phyloP scores from a whole-genome alignment of 2,329 filamentous ascomycete species.

The Cladosporium oxysporum region DNA sequence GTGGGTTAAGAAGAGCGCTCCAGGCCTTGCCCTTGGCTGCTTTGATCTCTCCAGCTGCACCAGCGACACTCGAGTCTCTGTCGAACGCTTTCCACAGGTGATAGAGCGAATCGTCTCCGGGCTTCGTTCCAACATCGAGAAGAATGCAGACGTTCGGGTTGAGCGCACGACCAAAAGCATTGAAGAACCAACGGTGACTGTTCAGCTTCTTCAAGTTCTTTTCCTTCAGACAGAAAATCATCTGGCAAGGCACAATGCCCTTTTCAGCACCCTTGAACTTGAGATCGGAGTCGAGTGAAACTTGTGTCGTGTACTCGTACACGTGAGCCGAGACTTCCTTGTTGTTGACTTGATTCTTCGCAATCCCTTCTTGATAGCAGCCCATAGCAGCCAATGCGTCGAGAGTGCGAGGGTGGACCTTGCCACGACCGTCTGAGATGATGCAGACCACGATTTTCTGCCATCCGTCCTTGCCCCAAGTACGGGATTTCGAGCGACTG shows the following conservation, averaged over 20 bases:
- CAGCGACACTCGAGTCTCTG: conserved; percentile 94
- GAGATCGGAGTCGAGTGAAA: conserved; percentile 89
- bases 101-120: conserved; percentile 86
- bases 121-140: conserved; percentile 92
- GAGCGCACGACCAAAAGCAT: conserved; percentile 88
- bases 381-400: conserved; percentile 96
- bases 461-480: conserved; percentile 97
- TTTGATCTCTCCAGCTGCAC: conserved; percentile 96
- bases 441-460: conserved; percentile 99
- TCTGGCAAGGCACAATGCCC: conserved; percentile 95
- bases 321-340: conserved; percentile 94
- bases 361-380: conserved; percentile 96
- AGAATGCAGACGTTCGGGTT: conserved; percentile 97
- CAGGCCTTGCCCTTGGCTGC: conserved; percentile 90
- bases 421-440: conserved; percentile 89
- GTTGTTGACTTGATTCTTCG: conserved; percentile 97
- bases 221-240: conserved; percentile 98
- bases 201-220: conserved; percentile 98
- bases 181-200: conserved; percentile 99
- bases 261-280: conserved; percentile 99
- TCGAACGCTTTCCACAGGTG: conserved; percentile 99
- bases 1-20: conserved; percentile 81
- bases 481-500: conserved; percentile 84
- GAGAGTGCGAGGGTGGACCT: conserved; percentile 88
- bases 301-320: conserved; percentile 98